Evolutionary conservation across 441 rosid species (phyloP), one percentile per base, ranked within the genome.

Genomic region (Jatropha podagrica): DNA sequence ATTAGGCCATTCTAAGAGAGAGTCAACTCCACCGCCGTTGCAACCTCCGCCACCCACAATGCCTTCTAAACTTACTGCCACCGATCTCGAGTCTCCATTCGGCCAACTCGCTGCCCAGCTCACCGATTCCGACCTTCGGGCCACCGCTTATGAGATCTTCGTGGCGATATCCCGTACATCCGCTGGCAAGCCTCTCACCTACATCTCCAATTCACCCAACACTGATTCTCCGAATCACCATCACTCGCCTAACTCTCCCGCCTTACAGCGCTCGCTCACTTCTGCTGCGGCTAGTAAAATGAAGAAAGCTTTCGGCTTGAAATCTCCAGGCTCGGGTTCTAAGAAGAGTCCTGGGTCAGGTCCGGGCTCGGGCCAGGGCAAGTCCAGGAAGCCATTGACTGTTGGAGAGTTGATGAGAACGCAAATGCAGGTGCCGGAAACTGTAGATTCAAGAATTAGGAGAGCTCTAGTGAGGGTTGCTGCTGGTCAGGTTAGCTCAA

Each of bases 231-330:
- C 88, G 13, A 78, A 41, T 66, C 78, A 71, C 23, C 20, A 80
- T 70, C 55, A 70, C 71, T 27, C 68, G 4, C 44, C 52, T 71
- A 85, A 78, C 76, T 78, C 95, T 1, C 90, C 93, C 1, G 86
- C 87, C 4, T 71, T 87, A 26, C 95, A 95, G 81, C 88, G 96
- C 3, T 93, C 98, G 3, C 88, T 92, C 44, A 96, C 99, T 46
- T 90, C 97, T 9, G 76, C 95, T 52, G 99, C 98, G 66, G 95
- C 99, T 0, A 92, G 97, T 81, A 91, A 89, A 83, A 90, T 95
- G 97, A 95, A 96, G 89, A 96, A 89, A 72, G 98, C 97, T n/a
- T 82, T 96, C 7, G 97, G 99, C 32, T 80, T 96, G 80, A 91
- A 83, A 82, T 92, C 97, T 0, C 95, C 98, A 0, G 85, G 90